Percentiles rank a stretch among this genome's conserved stretches.
phyloP scores from a whole-genome alignment of 306 rosid species.

The Quillaja saponaria region DNA sequence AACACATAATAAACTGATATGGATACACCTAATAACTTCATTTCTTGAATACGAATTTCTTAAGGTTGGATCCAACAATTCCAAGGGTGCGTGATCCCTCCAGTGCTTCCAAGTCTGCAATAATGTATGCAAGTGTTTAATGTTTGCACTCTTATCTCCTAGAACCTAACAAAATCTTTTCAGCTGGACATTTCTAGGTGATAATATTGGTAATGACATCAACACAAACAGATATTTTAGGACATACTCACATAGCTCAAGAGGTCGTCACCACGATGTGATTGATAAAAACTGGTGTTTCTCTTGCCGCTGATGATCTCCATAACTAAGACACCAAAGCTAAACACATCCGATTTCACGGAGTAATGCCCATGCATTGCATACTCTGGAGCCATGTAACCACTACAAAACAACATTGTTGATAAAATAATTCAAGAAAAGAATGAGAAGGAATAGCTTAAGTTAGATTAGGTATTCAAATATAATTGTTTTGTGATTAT shows the following conservation, averaged over 20 bases:
- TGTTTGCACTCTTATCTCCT: neutral
- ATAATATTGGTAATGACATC: no score
- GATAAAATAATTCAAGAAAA: neutral
- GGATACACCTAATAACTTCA: constrained; percentile 56
- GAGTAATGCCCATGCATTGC: constrained; percentile 45
- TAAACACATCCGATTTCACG: constrained; percentile 45
- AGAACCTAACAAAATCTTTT: constrained; percentile 40
- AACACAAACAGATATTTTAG: neutral
- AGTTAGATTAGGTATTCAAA: no score
- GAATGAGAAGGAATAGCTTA: neutral
- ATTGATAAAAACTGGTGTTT: constrained; percentile 19
- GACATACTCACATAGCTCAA: constrained; percentile 45
- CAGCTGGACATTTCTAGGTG: no score
- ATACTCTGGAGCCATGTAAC: constrained; percentile 74
- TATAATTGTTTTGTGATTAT: no score
- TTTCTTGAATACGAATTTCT: constrained; percentile 43
- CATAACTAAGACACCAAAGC: constrained; percentile 53
- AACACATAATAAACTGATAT: constrained; percentile 54
- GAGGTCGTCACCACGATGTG: constrained; percentile 31
- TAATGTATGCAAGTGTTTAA: neutral
- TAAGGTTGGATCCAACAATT: constrained; percentile 40
- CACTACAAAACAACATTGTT: constrained; percentile 22
- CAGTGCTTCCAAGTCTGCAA: constrained; percentile 60
- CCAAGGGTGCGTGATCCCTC: constrained; percentile 37
- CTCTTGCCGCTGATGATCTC: constrained; percentile 51